These are phyloP conservation scores for Pestalotiopsis sp. DNA, from an alignment of 2,329 filamentous ascomycete genomes.

Conservation along the genomic window DNA sequence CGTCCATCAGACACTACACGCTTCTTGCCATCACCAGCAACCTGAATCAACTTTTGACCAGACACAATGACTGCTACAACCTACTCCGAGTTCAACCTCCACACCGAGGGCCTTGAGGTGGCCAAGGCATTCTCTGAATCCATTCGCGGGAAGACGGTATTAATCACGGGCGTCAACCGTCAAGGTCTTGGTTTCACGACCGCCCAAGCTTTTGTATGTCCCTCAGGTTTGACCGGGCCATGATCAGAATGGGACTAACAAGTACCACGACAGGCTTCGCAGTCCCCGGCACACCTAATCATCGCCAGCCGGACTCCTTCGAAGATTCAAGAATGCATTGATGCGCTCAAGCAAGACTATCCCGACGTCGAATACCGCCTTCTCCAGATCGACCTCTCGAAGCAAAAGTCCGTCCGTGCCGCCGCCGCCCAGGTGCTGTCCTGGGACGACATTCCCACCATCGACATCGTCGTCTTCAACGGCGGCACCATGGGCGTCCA, in stretches of 20 bases:
- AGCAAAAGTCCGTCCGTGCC: conserved; percentile 36
- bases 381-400: conserved; percentile 41
- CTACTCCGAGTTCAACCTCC: conserved; percentile 34
- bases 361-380: conserved; percentile 32
- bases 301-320: conserved; percentile 34
- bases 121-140: conserved; percentile 35
- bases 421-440: conserved; percentile 36
- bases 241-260: background rate
- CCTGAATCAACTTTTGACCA: background rate
- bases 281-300: conserved; percentile 35
- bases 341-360: conserved; percentile 28
- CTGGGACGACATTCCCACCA: conserved; percentile 25
- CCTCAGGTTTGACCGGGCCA: background rate
- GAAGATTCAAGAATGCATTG: conserved; percentile 32
- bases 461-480: conserved; percentile 29
- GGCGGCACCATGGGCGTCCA: conserved; percentile 47
- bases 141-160: conserved; percentile 38
- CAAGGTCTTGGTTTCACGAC: conserved; percentile 36
- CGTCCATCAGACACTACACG: background rate
- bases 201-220: conserved; percentile 36
- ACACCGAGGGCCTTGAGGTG: conserved; percentile 41
- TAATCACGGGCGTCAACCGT: conserved; percentile 38
- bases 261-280: conserved; percentile 25
- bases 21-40: background rate
- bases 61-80: conserved; percentile 32